Percentiles rank a stretch among this genome's conserved stretches.
phyloP scores from a whole-genome alignment of 306 rosid genomes.

The Citrullus mucosospermus region DNA sequence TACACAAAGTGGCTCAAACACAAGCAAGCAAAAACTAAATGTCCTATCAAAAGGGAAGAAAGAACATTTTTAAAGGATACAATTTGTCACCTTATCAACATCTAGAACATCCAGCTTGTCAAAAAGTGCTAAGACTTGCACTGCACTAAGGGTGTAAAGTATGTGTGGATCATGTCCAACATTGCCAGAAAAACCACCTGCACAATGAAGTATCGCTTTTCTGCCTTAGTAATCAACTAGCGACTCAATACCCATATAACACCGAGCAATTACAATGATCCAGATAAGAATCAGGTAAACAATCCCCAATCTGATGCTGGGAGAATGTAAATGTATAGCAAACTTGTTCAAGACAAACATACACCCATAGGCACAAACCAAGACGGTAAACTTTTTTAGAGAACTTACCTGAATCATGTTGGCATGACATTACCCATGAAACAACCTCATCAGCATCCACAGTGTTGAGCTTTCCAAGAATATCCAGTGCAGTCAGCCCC shows the following conservation, averaged over 20 bases:
- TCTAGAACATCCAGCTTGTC: conserved; percentile 52
- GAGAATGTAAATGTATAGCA: not conserved
- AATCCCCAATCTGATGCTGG: not conserved
- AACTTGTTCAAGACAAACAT: not conserved
- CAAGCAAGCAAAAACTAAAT: not conserved
- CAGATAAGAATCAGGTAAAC: not conserved
- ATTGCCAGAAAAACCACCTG: conserved; percentile 88
- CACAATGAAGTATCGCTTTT: conserved; percentile 3
- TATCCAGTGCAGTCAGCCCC: conserved; percentile 75
- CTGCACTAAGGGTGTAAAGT: conserved; percentile 71
- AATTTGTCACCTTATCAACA: conserved; percentile 53
- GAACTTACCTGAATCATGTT: conserved; percentile 58
- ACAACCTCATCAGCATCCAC: conserved; percentile 59
- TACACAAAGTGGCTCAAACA: not conserved
- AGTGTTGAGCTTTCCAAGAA: conserved; percentile 52
- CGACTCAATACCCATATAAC: not conserved
- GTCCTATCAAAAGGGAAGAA: not conserved
- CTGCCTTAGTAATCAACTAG: not conserved
- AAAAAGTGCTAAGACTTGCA: conserved; percentile 72
- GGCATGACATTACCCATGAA: conserved; percentile 68
- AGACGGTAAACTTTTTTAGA: not conserved
- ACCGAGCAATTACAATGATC: not conserved
- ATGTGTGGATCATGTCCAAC: conserved; percentile 77
- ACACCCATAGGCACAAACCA: not conserved
- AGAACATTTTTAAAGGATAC: conserved; percentile 46